Evolutionary conservation across 2,329 filamentous ascomycete species (phyloP).

Genomic region (Aureobasidium zeae): DNA sequence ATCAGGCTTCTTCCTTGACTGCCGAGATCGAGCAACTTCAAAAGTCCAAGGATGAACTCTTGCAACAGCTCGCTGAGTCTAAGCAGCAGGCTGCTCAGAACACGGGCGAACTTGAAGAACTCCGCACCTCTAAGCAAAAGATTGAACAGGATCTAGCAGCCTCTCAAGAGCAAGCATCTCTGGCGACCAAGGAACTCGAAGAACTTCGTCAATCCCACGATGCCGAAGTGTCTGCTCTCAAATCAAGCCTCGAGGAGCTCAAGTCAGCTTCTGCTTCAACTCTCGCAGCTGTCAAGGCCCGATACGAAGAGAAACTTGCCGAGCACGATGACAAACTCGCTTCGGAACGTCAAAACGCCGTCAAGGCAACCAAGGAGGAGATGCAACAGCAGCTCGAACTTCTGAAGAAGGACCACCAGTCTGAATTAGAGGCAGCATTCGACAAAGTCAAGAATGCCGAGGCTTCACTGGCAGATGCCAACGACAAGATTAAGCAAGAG

Average conservation of each 20-base stretch:
- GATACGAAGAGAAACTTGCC: slow-evolving; percentile 15
- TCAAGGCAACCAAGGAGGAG: background rate
- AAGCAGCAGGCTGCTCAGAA: slow-evolving; percentile 4
- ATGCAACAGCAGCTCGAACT: background rate
- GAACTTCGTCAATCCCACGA: slow-evolving; percentile 9
- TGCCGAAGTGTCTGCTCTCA: background rate
- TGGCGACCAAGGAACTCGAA: background rate
- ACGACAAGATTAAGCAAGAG: too few relatives aligned
- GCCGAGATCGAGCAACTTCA: slow-evolving; percentile 14
- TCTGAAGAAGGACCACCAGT: background rate
- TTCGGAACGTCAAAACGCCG: slow-evolving; percentile 1
- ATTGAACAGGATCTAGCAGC: background rate
- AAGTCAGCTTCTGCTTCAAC: background rate
- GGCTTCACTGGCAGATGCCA: too few relatives aligned
- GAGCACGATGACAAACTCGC: slow-evolving; percentile 8
- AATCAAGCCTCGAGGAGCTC: background rate
- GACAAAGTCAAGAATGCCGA: background rate
- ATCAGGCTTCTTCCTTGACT: background rate
- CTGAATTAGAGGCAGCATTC: slow-evolving; percentile 1
- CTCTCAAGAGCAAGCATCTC: slow-evolving; percentile 3
- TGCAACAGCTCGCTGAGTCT: slow-evolving; percentile 8
- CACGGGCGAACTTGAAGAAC: slow-evolving; percentile 12
- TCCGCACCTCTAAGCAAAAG: slow-evolving; percentile 8
- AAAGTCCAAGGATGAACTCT: slow-evolving; percentile 12
- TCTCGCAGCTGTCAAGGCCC: slow-evolving; percentile 10